Base-by-base conservation (phyloP, 2,329 filamentous ascomycete species). In the Neofusicoccum umdonicola region DNA sequence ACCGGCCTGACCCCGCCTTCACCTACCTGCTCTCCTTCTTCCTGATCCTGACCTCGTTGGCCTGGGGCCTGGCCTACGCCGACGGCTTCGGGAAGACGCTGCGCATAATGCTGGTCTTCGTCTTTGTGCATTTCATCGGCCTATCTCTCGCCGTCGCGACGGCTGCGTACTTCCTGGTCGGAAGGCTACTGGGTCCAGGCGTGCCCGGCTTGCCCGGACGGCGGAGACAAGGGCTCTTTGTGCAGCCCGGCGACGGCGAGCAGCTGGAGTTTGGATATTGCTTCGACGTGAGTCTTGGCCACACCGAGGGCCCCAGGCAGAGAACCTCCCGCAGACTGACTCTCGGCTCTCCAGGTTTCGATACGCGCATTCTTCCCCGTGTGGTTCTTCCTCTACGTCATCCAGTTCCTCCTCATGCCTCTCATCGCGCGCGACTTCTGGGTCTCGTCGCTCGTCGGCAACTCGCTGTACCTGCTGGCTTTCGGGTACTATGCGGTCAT, bases 241-340 rank as follows among this genome's bases (percentile, higher is more conserved):
- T 83, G 4, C 83, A 85, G 62, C 82, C 83, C 0, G 78, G 78
- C 3, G 81, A 80, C 11, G 83, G 83, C 35, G 87, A 89, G 63
- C 84, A 84, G 66, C 74, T 90, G 67, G 88, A 90, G 71, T 90
- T 90, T 76, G 88, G 88, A 62, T 90, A 90, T 73, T 90, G 88
- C 74, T 90, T 89, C 76, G 88, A 90, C 78, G 88, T 87, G 69
- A 72, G 82, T 68, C 47, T 22, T 6, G 19, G n/a, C 9, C 13
- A 42, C 19, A 12, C 22, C 22, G 22, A 22, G 22, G 3, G 22
- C 3, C 22, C 22, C 12, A 7, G 15, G 65, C 4, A 39, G 7
- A 1, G 41, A 42, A 17, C 17, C 41, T 37, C n/a, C 15, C 39
- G 15, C 19, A 54, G 17, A 47, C 61, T 48, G 13, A 63, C 50